Conservation (phyloP, 1,284 basidiomycete genomes). For the Sphaerobolus stellatus region DNA sequence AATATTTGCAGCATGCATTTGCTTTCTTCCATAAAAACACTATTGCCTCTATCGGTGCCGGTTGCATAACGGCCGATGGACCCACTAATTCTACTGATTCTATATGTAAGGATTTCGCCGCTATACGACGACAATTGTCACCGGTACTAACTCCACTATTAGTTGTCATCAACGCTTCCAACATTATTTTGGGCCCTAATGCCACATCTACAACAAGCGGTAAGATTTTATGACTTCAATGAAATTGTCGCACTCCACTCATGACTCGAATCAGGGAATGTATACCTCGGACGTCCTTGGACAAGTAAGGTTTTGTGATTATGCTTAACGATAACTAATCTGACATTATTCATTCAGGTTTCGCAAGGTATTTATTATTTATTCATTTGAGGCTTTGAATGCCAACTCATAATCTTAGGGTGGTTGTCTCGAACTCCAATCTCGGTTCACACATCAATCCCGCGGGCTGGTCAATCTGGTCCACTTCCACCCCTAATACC, state of each 20-base stretch:
- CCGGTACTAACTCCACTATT: background rate
- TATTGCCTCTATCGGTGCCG: conserved; percentile 37
- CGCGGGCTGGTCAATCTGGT: conserved; percentile 48
- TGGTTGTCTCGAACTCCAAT: conserved; percentile 29
- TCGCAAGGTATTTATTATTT: too few relatives aligned
- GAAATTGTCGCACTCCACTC: too few relatives aligned
- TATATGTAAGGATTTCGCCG: background rate
- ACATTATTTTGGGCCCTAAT: conserved; percentile 45
- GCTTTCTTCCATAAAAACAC: conserved; percentile 50
- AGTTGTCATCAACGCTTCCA: conserved; percentile 51
- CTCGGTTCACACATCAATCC: conserved; percentile 1
- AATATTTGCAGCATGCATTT: conserved; percentile 33
- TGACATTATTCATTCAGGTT: too few relatives aligned
- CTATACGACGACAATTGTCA: too few relatives aligned
- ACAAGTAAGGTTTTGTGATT: conserved; percentile 28
- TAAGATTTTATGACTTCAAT: too few relatives aligned
- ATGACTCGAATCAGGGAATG: conserved; percentile 31
- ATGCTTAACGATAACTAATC: too few relatives aligned
- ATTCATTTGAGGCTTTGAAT: too few relatives aligned
- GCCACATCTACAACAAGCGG: conserved; percentile 36
- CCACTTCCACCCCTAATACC: conserved; percentile 36
- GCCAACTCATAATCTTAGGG: conserved; percentile 28
- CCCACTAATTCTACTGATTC: background rate
- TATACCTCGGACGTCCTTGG: conserved; percentile 55
- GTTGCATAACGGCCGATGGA: too few relatives aligned